Base-by-base conservation (phyloP, 1,139 yeast species). In the Taiozyma onychis region DNA sequence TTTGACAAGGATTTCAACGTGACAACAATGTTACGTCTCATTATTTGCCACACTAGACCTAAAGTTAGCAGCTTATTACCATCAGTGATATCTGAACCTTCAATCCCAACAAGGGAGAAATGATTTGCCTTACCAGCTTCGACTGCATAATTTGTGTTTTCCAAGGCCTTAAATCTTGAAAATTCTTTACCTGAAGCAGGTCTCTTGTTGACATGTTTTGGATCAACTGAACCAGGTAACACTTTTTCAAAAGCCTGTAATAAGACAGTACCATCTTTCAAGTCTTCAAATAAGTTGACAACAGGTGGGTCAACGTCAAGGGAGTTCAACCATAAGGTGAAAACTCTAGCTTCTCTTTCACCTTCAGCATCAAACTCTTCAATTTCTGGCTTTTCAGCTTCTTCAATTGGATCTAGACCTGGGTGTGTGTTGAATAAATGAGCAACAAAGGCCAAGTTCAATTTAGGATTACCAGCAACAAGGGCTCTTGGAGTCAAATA, bases 361-460 rank as follows among this genome's bases (percentile, higher is more conserved):
- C 99, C 99, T 72, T 95, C 99, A 18, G 99, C 99, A 67, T 93
- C 99, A 64, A 95, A 93, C 60, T 90, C 99, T 64, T 81, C 87
- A 60, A 91, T 88, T 64, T 85, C 95, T 30, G 88, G 86, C 63
- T 83, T 85, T 67, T 93, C 99, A 54, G 77, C 81, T 69, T 93
- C 99, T 65, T 89, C 95, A 58, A 93, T 81, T 55, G 99, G 98
- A 55, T 90, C 98, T 61, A 93, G 78, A 48, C 99, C 98, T 48
- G 99, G 99, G 64, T 89, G 84, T 5, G 96, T 91, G 73, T 93
- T 93, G 78, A 93, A 93, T 65, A 93, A 76, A 66, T 93, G 95
- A 43, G 99, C 99, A 52, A 93, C 98, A 68, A 93, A 93, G 1
- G 99, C 98, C 69, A 93, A 80, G 67, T 93, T 93, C 72, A 93